Evolutionary conservation across 768 basidiomycete genomes (phyloP).

Genomic region (Tremella yokohamensis): DNA sequence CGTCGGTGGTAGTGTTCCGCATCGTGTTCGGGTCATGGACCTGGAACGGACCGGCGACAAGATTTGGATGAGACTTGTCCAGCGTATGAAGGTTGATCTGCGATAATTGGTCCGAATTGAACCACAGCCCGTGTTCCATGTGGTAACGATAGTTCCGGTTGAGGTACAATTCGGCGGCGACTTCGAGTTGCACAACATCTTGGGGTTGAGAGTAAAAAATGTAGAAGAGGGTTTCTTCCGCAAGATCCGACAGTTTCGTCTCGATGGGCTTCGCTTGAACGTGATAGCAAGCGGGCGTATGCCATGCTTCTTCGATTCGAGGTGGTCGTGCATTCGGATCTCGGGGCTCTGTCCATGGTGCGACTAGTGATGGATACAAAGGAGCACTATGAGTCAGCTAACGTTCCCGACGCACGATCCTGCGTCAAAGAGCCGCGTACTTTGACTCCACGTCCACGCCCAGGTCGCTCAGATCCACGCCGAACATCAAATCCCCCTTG

Average conservation of each 20-base stretch:
- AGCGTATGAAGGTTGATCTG: slow-evolving; percentile 2
- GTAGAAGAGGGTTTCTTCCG: slow-evolving; percentile 95
- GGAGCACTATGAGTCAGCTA: slow-evolving; percentile 54
- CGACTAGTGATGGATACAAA: slow-evolving; percentile 87
- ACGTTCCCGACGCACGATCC: background rate
- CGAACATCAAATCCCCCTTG: slow-evolving; percentile 74
- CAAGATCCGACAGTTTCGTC: slow-evolving; percentile 58
- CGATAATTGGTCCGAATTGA: slow-evolving; percentile 47
- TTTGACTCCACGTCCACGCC: slow-evolving; percentile 79
- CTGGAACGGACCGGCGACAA: slow-evolving; percentile 61
- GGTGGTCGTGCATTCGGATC: slow-evolving; percentile 48
- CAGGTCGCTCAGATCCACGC: slow-evolving; percentile 85
- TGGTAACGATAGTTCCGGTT: slow-evolving; percentile 95
- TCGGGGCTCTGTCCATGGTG: slow-evolving; percentile 88
- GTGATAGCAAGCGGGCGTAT: slow-evolving; percentile 85
- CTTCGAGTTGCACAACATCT: slow-evolving; percentile 80
- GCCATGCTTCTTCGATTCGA: slow-evolving; percentile 80
- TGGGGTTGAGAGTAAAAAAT: slow-evolving; percentile 94
- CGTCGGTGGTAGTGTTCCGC: slow-evolving; percentile 34
- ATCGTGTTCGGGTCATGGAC: slow-evolving; percentile 58
- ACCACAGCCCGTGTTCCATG: slow-evolving; percentile 80
- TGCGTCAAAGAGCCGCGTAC: slow-evolving; percentile 61
- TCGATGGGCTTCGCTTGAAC: slow-evolving; percentile 78
- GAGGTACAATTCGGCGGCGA: slow-evolving; percentile 91
- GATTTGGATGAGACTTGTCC: slow-evolving; percentile 36